A percentile compares a stretch with the other conserved stretches of the same genome.
These are phyloP conservation scores for Hypoxylon intermedium DNA, from an alignment of 495 filamentous ascomycete genomes.

Conservation along the genomic window DNA sequence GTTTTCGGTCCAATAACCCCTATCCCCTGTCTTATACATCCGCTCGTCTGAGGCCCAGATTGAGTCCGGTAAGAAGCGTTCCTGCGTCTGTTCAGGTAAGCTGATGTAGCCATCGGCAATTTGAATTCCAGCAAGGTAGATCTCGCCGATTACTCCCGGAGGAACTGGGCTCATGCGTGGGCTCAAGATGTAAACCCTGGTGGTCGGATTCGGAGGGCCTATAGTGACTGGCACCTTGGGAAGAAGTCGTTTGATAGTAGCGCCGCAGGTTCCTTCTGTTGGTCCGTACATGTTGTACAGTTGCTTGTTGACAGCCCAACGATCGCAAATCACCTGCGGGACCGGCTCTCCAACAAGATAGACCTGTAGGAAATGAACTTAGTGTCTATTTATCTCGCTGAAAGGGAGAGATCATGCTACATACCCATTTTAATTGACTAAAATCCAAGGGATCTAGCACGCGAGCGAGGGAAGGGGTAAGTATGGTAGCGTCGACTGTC, in stretches of 20 bases:
- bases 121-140: not conserved
- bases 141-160: not conserved
- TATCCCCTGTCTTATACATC: not conserved
- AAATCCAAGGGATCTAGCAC: too few relatives aligned
- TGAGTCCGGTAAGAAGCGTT: not conserved
- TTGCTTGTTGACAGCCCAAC: conserved; percentile 30
- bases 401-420: too few relatives aligned
- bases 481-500: not conserved
- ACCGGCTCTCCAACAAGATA: not conserved
- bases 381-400: too few relatives aligned
- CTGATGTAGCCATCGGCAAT: not conserved
- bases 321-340: not conserved
- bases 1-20: not conserved
- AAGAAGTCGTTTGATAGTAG: conserved; percentile 33
- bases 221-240: conserved; percentile 38
- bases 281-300: conserved; percentile 51
- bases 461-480: not conserved
- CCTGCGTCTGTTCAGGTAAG: not conserved
- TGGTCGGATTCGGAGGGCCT: conserved; percentile 8
- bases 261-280: conserved; percentile 44
- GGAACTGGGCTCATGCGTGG: not conserved
- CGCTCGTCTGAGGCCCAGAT: not conserved
- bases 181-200: not conserved
- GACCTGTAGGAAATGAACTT: too few relatives aligned
- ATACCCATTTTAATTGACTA: too few relatives aligned